A percentile compares a stretch with the other conserved stretches of the same genome.
Conservation (phyloP, 164 flowering plant species). For the Chimonanthus salicifolius region DNA sequence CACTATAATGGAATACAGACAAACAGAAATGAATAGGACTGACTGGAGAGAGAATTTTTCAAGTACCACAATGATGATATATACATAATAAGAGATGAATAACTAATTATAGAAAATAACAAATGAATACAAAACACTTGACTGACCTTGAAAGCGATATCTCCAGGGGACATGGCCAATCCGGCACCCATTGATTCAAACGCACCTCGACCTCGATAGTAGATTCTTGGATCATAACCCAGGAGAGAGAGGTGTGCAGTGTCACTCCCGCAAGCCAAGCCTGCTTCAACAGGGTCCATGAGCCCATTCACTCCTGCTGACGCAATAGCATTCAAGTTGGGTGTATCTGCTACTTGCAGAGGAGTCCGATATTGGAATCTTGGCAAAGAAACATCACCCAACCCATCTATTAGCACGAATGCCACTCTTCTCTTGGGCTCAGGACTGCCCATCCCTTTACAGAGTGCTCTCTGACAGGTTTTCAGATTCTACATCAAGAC, state of each 20-base stretch:
- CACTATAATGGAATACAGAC: too few relatives aligned
- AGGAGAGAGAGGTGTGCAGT: constrained; percentile 90
- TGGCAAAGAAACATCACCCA: constrained; percentile 93
- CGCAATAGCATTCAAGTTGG: constrained; percentile 87
- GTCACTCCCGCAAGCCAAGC: constrained; percentile 95
- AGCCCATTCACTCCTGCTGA: constrained; percentile 96
- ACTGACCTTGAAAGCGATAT: constrained; percentile 91
- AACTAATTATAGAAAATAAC: neutral
- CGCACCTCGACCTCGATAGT: constrained; percentile 93
- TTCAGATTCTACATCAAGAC: too few relatives aligned
- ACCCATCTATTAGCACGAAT: constrained; percentile 82
- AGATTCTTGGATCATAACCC: constrained; percentile 87
- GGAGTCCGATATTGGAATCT: constrained; percentile 67
- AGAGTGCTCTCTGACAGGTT: too few relatives aligned
- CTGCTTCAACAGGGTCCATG: constrained; percentile 97
- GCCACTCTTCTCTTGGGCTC: constrained; percentile 55
- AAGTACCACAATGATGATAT: neutral
- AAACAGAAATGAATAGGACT: neutral
- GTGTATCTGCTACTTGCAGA: constrained; percentile 61
- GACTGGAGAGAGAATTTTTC: neutral
- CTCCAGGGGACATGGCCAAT: constrained; percentile 95
- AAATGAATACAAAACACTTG: too few relatives aligned
- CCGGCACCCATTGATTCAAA: constrained; percentile 99
- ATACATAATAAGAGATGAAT: neutral
- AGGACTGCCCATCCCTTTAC: neutral